Evolutionary conservation across 2,329 filamentous ascomycete species (phyloP), one percentile per base, ranked within the genome.

Genomic region (Ophiostoma novo-ulmi): DNA sequence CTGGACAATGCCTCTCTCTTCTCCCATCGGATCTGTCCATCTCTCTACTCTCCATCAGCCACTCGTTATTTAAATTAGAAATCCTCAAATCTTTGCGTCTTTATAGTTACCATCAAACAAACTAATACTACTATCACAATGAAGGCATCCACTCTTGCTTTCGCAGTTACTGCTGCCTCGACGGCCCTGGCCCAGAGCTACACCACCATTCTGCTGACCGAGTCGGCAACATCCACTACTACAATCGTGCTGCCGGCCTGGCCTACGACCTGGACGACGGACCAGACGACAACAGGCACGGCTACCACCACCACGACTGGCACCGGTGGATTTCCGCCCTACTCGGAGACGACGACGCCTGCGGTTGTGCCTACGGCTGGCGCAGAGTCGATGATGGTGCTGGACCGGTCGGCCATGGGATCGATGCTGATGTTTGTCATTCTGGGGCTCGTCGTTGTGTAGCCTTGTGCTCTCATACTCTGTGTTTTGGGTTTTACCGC

Each of bases 401-500:
- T 74, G 38, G 73, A 76, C 67, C 73, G 61, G 5, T 63, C 73
- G 36, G 69, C 73, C 11, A 65, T 71, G 26, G 75, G 74, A 6
- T 61, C 41, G 0, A 58, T 76, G 52, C 70, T 73, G 11, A 39
- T 72, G 26, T 70, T 74, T 70, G 70, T 71, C 17, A 73, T 72
- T 2, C 17, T 75, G 31, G 75, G 74, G 1, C 14, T 76, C 68
- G 69, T 72, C 11, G 70, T 74, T 36, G 66, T 75, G 38, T 77
- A 67, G 38, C 20, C 36, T 39, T 38, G 36, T 39, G 11, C 14
- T 41, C 38, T 39, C 8, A 39, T 39, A 39, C 38, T 22, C 14
- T 65, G 3, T 38, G 61, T 17, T 1, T 36, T 5, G 20, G 10
- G 38, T 20, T 10, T 31, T 5, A 13, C 13, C 17, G 26, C 7